Conservation (phyloP, 148 eudicot genomes). For the Vaccinium vitisidaea region DNA sequence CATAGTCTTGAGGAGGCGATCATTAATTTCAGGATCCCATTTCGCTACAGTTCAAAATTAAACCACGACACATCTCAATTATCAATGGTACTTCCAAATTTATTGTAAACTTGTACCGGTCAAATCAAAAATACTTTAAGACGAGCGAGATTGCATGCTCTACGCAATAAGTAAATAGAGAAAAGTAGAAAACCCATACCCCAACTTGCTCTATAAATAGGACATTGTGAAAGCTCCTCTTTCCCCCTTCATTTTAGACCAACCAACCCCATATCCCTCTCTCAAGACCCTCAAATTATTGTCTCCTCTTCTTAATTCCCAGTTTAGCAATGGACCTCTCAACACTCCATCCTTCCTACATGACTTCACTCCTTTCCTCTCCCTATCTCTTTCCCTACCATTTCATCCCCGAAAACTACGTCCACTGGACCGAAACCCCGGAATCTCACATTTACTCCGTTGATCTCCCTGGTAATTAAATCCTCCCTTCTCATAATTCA, state of each 20-base stretch:
- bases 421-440: constrained; percentile 74
- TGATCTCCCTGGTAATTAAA: constrained; percentile 50
- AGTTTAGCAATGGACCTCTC: constrained; percentile 45
- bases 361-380: constrained; percentile 36
- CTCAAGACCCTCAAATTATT: not conserved
- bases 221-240: not conserved
- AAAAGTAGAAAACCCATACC: constrained; percentile 10
- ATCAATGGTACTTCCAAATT: no score
- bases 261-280: not conserved
- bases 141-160: no score
- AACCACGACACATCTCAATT: no score
- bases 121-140: no score
- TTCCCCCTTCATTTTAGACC: not conserved
- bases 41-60: no score
- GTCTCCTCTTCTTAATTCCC: not conserved
- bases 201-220: constrained; percentile 17
- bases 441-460: constrained; percentile 73
- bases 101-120: no score
- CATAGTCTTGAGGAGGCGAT: no score
- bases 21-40: no score
- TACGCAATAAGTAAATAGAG: no score
- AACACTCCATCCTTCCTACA: constrained; percentile 36
- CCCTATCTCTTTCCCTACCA: constrained; percentile 37
- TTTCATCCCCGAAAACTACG: constrained; percentile 56
- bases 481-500: not conserved